Percentiles rank a stretch among this genome's conserved stretches.
Conservation (phyloP, 1,284 basidiomycete species). For the Apiotrichum gracile region DNA sequence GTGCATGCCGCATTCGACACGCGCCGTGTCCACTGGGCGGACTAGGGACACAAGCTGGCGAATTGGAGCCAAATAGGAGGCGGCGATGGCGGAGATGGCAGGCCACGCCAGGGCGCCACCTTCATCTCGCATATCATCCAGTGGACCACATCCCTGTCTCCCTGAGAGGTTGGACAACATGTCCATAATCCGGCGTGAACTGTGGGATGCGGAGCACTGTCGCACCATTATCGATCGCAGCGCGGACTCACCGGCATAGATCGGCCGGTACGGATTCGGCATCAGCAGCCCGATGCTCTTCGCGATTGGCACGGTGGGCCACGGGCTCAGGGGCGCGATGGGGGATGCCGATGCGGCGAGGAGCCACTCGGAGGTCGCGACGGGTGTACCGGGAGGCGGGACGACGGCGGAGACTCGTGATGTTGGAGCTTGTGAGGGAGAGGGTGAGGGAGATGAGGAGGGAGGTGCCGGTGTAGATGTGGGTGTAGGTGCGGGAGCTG, state of each 20-base stretch:
- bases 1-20: no score
- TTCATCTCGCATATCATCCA: no score
- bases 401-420: not conserved
- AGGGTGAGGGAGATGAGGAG: not conserved
- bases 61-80: no score
- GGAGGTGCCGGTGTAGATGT: not conserved
- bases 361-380: not conserved
- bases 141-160: no score
- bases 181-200: no score
- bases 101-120: no score
- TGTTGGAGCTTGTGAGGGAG: not conserved
- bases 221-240: no score
- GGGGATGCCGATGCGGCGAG: not conserved
- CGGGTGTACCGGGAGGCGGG: not conserved
- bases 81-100: no score
- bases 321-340: not conserved
- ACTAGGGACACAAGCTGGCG: no score
- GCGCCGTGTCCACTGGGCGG: no score
- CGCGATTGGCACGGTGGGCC: conserved; percentile 24
- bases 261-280: conserved; percentile 34
- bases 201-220: no score
- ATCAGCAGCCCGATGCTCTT: conserved; percentile 42
- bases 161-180: no score
- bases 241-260: conserved; percentile 33
- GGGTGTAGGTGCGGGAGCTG: not conserved